Conservation (phyloP, 2,329 filamentous ascomycete genomes). For the Pezizomycotina sp. region DNA sequence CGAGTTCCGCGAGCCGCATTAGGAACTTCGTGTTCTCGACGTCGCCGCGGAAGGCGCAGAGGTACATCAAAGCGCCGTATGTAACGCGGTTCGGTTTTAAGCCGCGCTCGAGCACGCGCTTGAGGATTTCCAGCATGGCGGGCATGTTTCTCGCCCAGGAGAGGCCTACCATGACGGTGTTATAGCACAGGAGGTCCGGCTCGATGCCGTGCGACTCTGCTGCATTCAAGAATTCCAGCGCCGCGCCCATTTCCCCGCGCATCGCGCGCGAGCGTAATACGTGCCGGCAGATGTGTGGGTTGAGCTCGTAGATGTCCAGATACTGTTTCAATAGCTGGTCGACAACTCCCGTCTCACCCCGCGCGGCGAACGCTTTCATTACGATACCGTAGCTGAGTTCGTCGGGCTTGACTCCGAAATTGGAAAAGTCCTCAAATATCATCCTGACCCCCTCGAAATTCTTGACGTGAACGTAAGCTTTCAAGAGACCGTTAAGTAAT, state of each 20-base stretch:
- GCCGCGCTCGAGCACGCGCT: conserved; percentile 37
- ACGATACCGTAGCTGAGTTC: conserved; percentile 27
- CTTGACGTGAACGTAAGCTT: conserved; percentile 25
- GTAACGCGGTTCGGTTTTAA: conserved; percentile 44
- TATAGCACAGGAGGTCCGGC: conserved; percentile 51
- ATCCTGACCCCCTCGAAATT: conserved; percentile 28
- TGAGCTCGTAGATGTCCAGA: conserved; percentile 17
- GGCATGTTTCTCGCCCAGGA: conserved; percentile 48
- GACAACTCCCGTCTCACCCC: conserved; percentile 34
- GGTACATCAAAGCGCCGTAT: conserved; percentile 56
- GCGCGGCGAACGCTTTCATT: conserved; percentile 32
- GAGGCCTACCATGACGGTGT: conserved; percentile 58
- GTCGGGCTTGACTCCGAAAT: conserved; percentile 25
- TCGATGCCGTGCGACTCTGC: conserved; percentile 34
- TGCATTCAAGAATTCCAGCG: conserved; percentile 47
- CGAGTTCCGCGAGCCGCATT: conserved; percentile 26
- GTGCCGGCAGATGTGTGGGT: conserved; percentile 32
- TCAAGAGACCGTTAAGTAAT: conserved; percentile 26
- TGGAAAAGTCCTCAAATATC: conserved; percentile 29
- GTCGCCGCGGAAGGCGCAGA: conserved; percentile 57
- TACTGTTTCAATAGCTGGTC: conserved; percentile 33
- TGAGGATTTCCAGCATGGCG: conserved; percentile 48
- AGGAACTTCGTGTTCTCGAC: conserved; percentile 39
- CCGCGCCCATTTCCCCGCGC: conserved; percentile 45
- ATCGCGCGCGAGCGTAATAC: conserved; percentile 57